A percentile compares a stretch with the other conserved stretches of the same genome.
Evolutionary conservation across 176 grass and related monocot genomes (phyloP).

Genomic region (Oryza meridionalis): DNA sequence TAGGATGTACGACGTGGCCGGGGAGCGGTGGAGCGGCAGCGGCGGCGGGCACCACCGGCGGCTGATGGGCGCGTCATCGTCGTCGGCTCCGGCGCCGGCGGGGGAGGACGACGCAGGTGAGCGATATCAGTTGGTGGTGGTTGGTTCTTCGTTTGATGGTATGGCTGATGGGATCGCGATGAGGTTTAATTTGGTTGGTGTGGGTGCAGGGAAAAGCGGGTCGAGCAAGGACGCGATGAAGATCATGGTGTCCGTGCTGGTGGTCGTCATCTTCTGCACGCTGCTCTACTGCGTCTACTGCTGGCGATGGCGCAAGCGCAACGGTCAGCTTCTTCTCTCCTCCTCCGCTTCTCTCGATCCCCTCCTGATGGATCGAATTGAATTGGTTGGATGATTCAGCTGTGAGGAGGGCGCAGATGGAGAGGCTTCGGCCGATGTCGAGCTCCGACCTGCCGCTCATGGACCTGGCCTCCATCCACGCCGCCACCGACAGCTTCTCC

Average conservation of each 20-base stretch:
- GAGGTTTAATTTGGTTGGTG: neutral
- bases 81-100: neutral
- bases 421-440: slow-evolving; percentile 57
- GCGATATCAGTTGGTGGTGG: too few species aligned
- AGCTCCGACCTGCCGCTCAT: slow-evolving; percentile 75
- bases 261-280: slow-evolving; percentile 65
- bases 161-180: too few species aligned
- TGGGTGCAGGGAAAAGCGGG: neutral
- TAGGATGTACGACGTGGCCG: too few species aligned
- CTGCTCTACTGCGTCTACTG: slow-evolving; percentile 86
- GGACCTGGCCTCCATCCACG: slow-evolving; percentile 68
- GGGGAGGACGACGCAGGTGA: neutral
- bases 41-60: neutral
- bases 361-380: neutral
- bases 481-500: slow-evolving; percentile 80
- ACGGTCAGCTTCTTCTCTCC: slow-evolving; percentile 41
- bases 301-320: slow-evolving; percentile 94
- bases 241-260: slow-evolving; percentile 76
- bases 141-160: too few species aligned
- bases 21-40: too few species aligned
- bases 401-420: slow-evolving; percentile 59
- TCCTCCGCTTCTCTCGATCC: neutral
- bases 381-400: slow-evolving; percentile 35
- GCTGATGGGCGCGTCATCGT: slow-evolving; percentile 1
- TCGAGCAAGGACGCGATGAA: slow-evolving; percentile 55